These are phyloP conservation scores for Lentinula sp. DNA, from an alignment of 768 basidiomycete species.

Conservation along the genomic window DNA sequence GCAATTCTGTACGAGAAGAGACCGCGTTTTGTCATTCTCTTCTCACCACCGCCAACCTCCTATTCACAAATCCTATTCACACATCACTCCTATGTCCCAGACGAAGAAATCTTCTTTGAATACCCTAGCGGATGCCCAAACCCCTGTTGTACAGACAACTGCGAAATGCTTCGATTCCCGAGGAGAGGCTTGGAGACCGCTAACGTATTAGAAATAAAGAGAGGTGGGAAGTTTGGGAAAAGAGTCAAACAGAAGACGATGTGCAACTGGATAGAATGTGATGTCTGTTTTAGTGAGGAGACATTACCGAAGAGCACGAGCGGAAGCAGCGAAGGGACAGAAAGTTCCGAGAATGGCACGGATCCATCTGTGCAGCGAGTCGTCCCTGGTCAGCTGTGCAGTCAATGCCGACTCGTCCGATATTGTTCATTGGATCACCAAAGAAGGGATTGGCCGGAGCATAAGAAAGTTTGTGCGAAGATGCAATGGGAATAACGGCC, in stretches of 20 bases:
- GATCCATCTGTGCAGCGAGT: not conserved
- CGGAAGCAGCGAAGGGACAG: slow-evolving; percentile 36
- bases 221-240: slow-evolving; percentile 43
- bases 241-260: slow-evolving; percentile 53
- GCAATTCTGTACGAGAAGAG: slow-evolving; percentile 72
- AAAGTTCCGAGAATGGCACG: slow-evolving; percentile 31
- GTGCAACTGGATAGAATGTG: slow-evolving; percentile 83
- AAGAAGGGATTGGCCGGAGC: slow-evolving; percentile 74
- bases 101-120: slow-evolving; percentile 68
- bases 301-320: slow-evolving; percentile 13
- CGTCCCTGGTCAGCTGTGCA: slow-evolving; percentile 53
- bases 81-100: slow-evolving; percentile 61
- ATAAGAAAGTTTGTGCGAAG: slow-evolving; percentile 53
- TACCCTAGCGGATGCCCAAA: slow-evolving; percentile 78
- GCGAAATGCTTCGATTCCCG: slow-evolving; percentile 79
- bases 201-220: slow-evolving; percentile 54
- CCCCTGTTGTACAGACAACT: slow-evolving; percentile 74
- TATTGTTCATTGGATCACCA: slow-evolving; percentile 76
- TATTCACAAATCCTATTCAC: slow-evolving; percentile 83
- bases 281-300: slow-evolving; percentile 51
- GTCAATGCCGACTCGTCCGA: slow-evolving; percentile 73
- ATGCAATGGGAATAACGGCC: not conserved
- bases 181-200: slow-evolving; percentile 57
- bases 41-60: slow-evolving; percentile 75
- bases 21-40: slow-evolving; percentile 71